Evolutionary conservation across 2,329 filamentous ascomycete genomes (phyloP).

Genomic region (Emergomyces orientalis): DNA sequence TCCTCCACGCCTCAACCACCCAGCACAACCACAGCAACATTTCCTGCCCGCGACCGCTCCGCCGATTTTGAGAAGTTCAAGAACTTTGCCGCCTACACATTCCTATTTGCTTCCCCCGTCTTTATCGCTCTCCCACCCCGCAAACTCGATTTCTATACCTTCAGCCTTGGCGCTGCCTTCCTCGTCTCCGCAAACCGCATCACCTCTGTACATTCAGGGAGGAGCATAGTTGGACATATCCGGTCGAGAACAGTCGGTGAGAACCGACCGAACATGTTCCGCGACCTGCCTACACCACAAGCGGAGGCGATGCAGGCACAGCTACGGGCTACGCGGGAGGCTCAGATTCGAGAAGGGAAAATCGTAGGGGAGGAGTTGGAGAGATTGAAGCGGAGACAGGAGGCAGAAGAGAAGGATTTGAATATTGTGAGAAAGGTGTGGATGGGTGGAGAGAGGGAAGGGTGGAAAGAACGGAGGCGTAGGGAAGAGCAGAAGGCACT

Average conservation of each 20-base stretch:
- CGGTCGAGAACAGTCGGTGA: background rate
- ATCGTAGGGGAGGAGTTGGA: slow-evolving; percentile 15
- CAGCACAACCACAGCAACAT: slow-evolving; percentile 10
- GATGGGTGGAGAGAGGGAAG: slow-evolving; percentile 32
- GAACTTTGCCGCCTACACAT: slow-evolving; percentile 30
- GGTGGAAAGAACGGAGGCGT: slow-evolving; percentile 31
- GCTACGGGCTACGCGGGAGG: slow-evolving; percentile 12
- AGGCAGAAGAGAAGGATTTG: slow-evolving; percentile 12
- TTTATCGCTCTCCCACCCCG: slow-evolving; percentile 50
- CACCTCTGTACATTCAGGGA: slow-evolving; percentile 32
- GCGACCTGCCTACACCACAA: slow-evolving; percentile 17
- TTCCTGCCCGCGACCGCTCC: slow-evolving; percentile 19
- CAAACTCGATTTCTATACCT: slow-evolving; percentile 53
- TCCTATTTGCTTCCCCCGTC: slow-evolving; percentile 45
- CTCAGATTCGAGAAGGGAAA: slow-evolving; percentile 17
- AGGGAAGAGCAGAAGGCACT: slow-evolving; percentile 33
- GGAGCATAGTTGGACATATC: slow-evolving; percentile 29
- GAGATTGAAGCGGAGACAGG: slow-evolving; percentile 26
- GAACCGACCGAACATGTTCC: slow-evolving; percentile 10
- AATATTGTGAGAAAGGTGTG: slow-evolving; percentile 18
- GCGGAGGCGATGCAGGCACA: slow-evolving; percentile 16
- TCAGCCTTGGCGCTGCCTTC: slow-evolving; percentile 43
- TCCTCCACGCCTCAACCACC: background rate
- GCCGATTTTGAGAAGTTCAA: slow-evolving; percentile 35
- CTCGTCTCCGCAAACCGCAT: slow-evolving; percentile 44